Evolutionary conservation across 2,329 filamentous ascomycete species (phyloP).

Genomic region (Diaporthe sp.): DNA sequence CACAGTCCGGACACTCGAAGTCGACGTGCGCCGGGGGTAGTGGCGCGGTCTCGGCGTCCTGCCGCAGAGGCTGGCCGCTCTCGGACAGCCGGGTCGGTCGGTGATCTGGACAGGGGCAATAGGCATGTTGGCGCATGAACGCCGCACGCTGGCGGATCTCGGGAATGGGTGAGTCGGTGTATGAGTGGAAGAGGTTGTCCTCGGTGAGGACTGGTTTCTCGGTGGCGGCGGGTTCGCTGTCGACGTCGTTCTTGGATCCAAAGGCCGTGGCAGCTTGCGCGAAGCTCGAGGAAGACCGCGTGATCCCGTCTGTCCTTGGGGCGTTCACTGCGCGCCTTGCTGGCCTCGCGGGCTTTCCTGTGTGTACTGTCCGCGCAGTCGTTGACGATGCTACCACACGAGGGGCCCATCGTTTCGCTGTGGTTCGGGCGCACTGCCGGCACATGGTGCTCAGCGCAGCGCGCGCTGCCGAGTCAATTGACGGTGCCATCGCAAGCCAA

Average conservation of each 20-base stretch:
- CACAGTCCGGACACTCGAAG: slow-evolving; percentile 97
- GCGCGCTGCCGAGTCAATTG: slow-evolving; percentile 40
- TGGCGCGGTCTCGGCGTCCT: slow-evolving; percentile 59
- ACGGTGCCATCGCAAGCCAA: slow-evolving; percentile 35
- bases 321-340: slow-evolving; percentile 12
- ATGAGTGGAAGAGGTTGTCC: slow-evolving; percentile 94
- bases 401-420: slow-evolving; percentile 32
- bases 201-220: slow-evolving; percentile 65
- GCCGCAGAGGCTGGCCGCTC: slow-evolving; percentile 73
- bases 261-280: slow-evolving; percentile 37
- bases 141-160: slow-evolving; percentile 89
- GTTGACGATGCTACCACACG: slow-evolving; percentile 28
- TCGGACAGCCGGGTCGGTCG: slow-evolving; percentile 79
- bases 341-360: slow-evolving; percentile 29
- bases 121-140: slow-evolving; percentile 93
- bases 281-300: slow-evolving; percentile 34
- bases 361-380: slow-evolving; percentile 34
- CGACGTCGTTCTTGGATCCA: slow-evolving; percentile 6
- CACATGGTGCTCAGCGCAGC: slow-evolving; percentile 41
- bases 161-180: slow-evolving; percentile 88
- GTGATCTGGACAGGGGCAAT: slow-evolving; percentile 93
- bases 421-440: slow-evolving; percentile 39
- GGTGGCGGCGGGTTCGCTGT: background rate
- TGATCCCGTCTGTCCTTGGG: background rate
- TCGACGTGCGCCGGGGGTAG: slow-evolving; percentile 84